Percentiles rank a stretch among this genome's conserved stretches.
Conservation (phyloP, 768 basidiomycete species). For the Pleurotus ostreatus region DNA sequence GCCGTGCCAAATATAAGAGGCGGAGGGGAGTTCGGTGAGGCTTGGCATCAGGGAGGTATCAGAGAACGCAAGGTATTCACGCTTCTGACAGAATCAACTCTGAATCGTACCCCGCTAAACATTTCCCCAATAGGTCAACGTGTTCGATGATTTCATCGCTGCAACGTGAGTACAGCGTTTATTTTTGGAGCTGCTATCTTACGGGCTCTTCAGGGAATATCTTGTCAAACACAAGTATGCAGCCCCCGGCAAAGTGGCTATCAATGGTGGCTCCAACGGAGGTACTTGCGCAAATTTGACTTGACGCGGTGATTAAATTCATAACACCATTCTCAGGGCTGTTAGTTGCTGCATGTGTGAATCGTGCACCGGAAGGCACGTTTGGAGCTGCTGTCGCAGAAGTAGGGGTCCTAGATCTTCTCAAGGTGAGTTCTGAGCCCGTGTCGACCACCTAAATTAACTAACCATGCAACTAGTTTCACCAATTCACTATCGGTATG, state of each 20-base stretch:
- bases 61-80: slow-evolving; percentile 60
- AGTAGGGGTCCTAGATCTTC: slow-evolving; percentile 77
- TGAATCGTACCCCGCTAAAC: background rate
- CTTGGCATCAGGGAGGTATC: slow-evolving; percentile 77
- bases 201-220: slow-evolving; percentile 43
- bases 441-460: slow-evolving; percentile 4
- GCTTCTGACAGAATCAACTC: background rate
- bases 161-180: slow-evolving; percentile 53
- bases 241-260: slow-evolving; percentile 64
- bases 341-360: slow-evolving; percentile 80
- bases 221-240: slow-evolving; percentile 72
- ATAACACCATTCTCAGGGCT: slow-evolving; percentile 41
- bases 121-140: slow-evolving; percentile 46
- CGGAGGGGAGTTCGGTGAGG: slow-evolving; percentile 77
- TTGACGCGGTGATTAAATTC: background rate
- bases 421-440: slow-evolving; percentile 47
- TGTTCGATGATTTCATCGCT: slow-evolving; percentile 80
- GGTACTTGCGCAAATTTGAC: slow-evolving; percentile 38
- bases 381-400: slow-evolving; percentile 80
- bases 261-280: slow-evolving; percentile 82
- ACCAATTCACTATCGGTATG: slow-evolving; percentile 71
- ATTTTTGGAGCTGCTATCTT: background rate
- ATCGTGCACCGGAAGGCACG: slow-evolving; percentile 69
- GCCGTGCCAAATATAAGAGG: slow-evolving; percentile 61
- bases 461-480: slow-evolving; percentile 41